Base-by-base conservation (phyloP, 352 stramenopile species). In the Phytophthora multivora region DNA sequence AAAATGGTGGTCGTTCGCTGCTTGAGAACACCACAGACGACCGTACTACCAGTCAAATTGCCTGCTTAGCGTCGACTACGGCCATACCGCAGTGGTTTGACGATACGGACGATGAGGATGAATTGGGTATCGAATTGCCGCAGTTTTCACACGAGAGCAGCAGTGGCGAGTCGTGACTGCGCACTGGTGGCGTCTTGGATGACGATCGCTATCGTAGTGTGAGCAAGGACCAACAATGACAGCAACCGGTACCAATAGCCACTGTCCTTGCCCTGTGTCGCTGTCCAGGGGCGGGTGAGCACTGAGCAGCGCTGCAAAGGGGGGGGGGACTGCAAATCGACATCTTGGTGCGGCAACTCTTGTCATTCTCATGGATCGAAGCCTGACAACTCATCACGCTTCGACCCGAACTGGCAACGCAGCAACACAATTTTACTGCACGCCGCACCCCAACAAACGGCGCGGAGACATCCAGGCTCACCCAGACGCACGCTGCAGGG, bases 401-500 rank as follows among this genome's bases (percentile, higher is more conserved):
- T 10, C 16, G 39, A 45, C 21, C 8, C 9, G 26, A 31, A 1
- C 26, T 31, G 26, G 26, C 26, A 8, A 31, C 10, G 26, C 26
- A 33, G 9, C 28, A 13, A 9, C 10, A 46, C 9, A 28, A 26
- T 15, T 46, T 28, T n/a, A 21, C 39, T 46, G 16, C 11, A 12
- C 16, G 16, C 16, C 19, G 6, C 33, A 12, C 25, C 15, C 36
- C 23, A 30, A 26, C 35, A 16, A 43, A 13, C 9, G 43, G 38
- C 43, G 16, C 33, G 21, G 13, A 18, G 31, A 47, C 45, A 50
- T 50, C 55, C 28, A 15, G 56, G 40, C 57, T 53, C 57, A 66
- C 58, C 49, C 58, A 66, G 49, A 54, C 58, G 58, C 25, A 52
- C 23, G 58, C 45, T 58, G 47, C 56, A 59, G 48, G 56, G 39